These are phyloP conservation scores for Rossbeevera mucosa DNA, from an alignment of 768 basidiomycete species.

Conservation along the genomic window DNA sequence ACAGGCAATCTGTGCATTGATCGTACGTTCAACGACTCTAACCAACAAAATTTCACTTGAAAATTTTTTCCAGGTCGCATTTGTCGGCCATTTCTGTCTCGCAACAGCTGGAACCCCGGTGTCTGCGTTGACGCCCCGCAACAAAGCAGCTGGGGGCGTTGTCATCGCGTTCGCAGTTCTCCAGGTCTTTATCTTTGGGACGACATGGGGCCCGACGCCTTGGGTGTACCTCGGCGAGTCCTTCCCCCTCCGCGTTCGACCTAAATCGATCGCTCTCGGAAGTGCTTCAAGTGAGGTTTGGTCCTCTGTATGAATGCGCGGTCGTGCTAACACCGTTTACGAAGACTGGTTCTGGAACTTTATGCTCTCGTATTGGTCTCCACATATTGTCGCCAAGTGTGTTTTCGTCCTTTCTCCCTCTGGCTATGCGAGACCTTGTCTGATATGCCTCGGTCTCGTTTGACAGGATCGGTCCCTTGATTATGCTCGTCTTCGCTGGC, in stretches of 20 bases:
- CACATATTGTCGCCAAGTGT: constrained; percentile 54
- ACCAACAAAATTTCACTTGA: neutral
- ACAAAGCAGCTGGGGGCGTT: constrained; percentile 58
- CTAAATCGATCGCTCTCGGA: constrained; percentile 75
- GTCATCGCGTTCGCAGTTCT: constrained; percentile 76
- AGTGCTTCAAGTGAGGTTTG: constrained; percentile 44
- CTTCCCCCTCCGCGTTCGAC: constrained; percentile 75
- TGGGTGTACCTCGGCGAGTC: constrained; percentile 78
- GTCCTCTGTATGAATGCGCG: neutral
- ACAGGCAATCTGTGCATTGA: constrained; percentile 58
- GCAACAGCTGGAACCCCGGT: constrained; percentile 48
- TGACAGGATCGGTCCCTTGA: constrained; percentile 63
- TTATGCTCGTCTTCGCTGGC: constrained; percentile 72
- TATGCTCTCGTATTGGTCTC: constrained; percentile 67
- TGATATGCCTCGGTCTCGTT: neutral
- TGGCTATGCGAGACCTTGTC: neutral
- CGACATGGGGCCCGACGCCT: constrained; percentile 76
- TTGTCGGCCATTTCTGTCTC: constrained; percentile 67
- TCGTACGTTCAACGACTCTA: constrained; percentile 38
- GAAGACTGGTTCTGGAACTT: constrained; percentile 72
- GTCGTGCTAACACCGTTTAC: constrained; percentile 4
- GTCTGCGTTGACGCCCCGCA: constrained; percentile 46
- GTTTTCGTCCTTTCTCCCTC: constrained; percentile 8
- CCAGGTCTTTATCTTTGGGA: constrained; percentile 65
- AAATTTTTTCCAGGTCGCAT: constrained; percentile 46